phyloP scores from a whole-genome alignment of 192 early-diverging fungal species.

The Entomortierella beljakovae region DNA sequence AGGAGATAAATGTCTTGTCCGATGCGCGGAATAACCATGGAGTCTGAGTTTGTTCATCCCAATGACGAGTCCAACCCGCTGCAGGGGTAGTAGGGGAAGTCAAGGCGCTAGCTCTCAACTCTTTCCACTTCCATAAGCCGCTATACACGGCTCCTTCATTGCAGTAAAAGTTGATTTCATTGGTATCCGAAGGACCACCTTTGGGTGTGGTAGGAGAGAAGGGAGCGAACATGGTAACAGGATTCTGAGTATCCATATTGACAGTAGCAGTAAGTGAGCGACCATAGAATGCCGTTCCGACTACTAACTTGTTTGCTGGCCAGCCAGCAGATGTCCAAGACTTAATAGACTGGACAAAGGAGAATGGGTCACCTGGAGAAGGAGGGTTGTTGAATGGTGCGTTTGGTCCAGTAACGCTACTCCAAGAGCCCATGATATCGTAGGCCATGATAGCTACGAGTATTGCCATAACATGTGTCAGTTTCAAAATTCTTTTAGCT shows the following conservation, averaged over 20 bases:
- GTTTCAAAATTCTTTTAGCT: not conserved
- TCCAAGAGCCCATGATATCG: slow-evolving; percentile 49
- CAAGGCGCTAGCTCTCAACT: slow-evolving; percentile 62
- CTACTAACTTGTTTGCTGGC: slow-evolving; percentile 67
- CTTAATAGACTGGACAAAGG: slow-evolving; percentile 60
- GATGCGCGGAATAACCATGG: slow-evolving; percentile 78
- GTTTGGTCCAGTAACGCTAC: slow-evolving; percentile 50
- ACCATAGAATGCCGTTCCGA: slow-evolving; percentile 73
- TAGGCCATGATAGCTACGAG: slow-evolving; percentile 44
- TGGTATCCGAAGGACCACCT: slow-evolving; percentile 65
- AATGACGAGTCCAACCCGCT: slow-evolving; percentile 69
- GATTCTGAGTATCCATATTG: slow-evolving; percentile 31
- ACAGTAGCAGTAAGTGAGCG: slow-evolving; percentile 51
- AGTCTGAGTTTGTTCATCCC: slow-evolving; percentile 70
- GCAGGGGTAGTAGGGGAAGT: slow-evolving; percentile 36
- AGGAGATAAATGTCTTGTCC: slow-evolving; percentile 73
- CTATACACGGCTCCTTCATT: slow-evolving; percentile 54
- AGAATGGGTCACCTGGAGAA: slow-evolving; percentile 41
- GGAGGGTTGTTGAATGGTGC: slow-evolving; percentile 55
- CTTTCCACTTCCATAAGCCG: slow-evolving; percentile 73
- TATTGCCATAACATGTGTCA: not conserved
- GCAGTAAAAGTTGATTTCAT: slow-evolving; percentile 62
- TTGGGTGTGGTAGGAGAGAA: slow-evolving; percentile 52
- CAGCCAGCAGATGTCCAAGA: slow-evolving; percentile 66
- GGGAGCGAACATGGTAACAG: slow-evolving; percentile 22